Percentiles rank a stretch among this genome's conserved stretches.
These are phyloP conservation scores for Annulohypoxylon stygium DNA, from an alignment of 495 filamentous ascomycete species.

Conservation along the genomic window DNA sequence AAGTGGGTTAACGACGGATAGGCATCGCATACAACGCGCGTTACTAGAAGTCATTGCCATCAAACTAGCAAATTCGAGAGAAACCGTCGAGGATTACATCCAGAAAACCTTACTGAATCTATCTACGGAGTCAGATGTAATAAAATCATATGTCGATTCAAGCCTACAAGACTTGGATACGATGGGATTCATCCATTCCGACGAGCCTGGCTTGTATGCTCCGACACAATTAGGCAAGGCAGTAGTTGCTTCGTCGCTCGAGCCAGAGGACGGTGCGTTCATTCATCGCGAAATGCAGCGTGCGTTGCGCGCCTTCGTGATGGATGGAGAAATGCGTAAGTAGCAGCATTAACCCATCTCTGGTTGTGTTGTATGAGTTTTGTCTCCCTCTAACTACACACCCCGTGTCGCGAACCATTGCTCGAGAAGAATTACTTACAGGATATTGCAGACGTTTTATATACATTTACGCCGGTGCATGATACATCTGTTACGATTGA, in stretches of 20 bases:
- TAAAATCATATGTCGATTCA: constrained; percentile 68
- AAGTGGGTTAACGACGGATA: constrained; percentile 78
- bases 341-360: background rate
- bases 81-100: constrained; percentile 79
- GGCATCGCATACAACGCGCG: constrained; percentile 76
- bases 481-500: constrained; percentile 69
- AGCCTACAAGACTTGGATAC: constrained; percentile 67
- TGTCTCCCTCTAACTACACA: background rate
- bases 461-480: constrained; percentile 82
- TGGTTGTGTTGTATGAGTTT: background rate
- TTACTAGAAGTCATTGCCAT: constrained; percentile 81
- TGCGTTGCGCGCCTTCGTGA: constrained; percentile 80
- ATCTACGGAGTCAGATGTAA: constrained; percentile 55
- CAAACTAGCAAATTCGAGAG: constrained; percentile 74
- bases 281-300: constrained; percentile 75
- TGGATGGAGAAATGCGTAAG: constrained; percentile 82
- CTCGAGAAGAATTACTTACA: constrained; percentile 13
- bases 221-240: constrained; percentile 78
- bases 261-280: constrained; percentile 83
- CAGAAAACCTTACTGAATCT: constrained; percentile 75
- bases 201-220: constrained; percentile 64
- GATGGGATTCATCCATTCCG: constrained; percentile 68
- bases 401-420: background rate
- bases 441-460: constrained; percentile 68
- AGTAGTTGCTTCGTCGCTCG: constrained; percentile 77